Conservation (phyloP, 345 rosid species). For the Bretschneidera sinensis region DNA sequence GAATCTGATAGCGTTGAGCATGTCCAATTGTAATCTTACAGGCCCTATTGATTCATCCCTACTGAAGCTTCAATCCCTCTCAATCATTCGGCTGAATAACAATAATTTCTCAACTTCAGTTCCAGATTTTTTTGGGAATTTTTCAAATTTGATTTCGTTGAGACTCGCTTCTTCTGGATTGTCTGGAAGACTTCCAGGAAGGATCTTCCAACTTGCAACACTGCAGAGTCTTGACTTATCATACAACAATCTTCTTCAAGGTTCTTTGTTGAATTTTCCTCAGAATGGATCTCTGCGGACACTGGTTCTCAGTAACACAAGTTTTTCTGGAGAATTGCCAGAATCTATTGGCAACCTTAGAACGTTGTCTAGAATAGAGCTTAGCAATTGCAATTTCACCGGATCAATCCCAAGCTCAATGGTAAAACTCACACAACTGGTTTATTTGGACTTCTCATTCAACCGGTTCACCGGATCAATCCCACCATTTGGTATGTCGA, state of each 20-base stretch:
- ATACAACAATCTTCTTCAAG: constrained; percentile 9
- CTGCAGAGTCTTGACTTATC: constrained; percentile 29
- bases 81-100: constrained; percentile 11
- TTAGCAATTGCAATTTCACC: neutral
- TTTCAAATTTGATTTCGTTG: constrained; percentile 17
- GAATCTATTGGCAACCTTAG: constrained; percentile 19
- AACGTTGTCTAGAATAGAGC: constrained; percentile 21
- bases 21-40: constrained; percentile 28
- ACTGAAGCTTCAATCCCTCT: constrained; percentile 16
- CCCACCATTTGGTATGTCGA: constrained; percentile 22
- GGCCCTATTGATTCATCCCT: constrained; percentile 30
- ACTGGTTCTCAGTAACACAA: constrained; percentile 20
- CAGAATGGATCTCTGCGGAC: constrained; percentile 19
- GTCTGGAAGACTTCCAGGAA: constrained; percentile 20
- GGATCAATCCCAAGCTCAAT: constrained; percentile 25
- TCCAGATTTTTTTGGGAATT: constrained; percentile 28
- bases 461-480: constrained; percentile 22
- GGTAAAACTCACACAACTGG: constrained; percentile 11
- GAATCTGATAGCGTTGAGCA: constrained; percentile 34
- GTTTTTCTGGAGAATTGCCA: constrained; percentile 23
- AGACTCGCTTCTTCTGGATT: neutral
- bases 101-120: constrained; percentile 22
- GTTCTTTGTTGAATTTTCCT: constrained; percentile 10
- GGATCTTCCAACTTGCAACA: constrained; percentile 18
- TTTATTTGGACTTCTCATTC: constrained; percentile 24